Evolutionary conservation across 1,284 basidiomycete genomes (phyloP).

Genomic region (Ustilago trichophora): DNA sequence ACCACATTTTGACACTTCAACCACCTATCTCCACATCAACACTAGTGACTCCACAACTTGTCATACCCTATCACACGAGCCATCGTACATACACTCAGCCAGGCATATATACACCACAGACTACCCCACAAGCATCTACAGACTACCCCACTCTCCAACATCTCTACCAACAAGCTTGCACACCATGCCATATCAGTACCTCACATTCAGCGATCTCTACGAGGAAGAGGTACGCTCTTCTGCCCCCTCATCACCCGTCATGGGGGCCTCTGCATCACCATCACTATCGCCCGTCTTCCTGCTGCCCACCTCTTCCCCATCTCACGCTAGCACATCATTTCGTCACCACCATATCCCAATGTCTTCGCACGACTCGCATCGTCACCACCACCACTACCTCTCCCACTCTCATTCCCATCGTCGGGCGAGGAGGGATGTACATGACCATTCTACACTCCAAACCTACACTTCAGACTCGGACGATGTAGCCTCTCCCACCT

Average conservation of each 20-base stretch:
- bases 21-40: too few species aligned
- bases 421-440: not conserved
- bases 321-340: conserved; percentile 2
- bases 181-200: conserved; percentile 41
- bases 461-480: conserved; percentile 29
- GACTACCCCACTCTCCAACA: not conserved
- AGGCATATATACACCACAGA: not conserved
- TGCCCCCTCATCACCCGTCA: conserved; percentile 37
- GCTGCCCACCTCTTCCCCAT: conserved; percentile 7
- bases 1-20: not conserved
- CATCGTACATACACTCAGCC: not conserved
- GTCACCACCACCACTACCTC: not conserved
- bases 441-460: conserved; percentile 15
- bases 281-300: conserved; percentile 36
- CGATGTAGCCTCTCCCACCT: conserved; percentile 5
- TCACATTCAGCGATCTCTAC: conserved; percentile 49
- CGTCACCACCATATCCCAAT: not conserved
- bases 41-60: not conserved
- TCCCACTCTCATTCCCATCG: conserved; percentile 2
- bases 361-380: not conserved
- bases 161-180: not conserved
- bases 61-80: not conserved
- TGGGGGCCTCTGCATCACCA: conserved; percentile 12
- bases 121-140: not conserved
- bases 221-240: conserved; percentile 40